phyloP scores from a whole-genome alignment of 176 grass and related monocot genomes.

The Tuctoria greenei region DNA sequence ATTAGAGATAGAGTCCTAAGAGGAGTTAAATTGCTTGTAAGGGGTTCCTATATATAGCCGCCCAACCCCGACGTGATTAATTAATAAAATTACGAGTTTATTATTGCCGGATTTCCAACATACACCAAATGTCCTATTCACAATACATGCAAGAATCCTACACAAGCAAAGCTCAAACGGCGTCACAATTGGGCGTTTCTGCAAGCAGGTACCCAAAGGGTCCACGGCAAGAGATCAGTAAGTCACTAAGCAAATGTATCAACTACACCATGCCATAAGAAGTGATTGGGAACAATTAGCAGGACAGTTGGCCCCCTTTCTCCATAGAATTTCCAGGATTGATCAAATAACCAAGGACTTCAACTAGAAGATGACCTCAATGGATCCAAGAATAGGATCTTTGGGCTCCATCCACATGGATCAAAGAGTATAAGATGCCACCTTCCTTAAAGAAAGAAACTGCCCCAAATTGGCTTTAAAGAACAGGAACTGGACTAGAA shows the following conservation, averaged over 20 bases:
- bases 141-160: constrained; percentile 24
- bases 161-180: constrained; percentile 23
- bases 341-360: not conserved
- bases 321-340: not conserved
- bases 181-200: not conserved
- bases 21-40: too few species aligned
- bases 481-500: not conserved
- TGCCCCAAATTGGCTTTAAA: not conserved
- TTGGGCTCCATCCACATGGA: constrained; percentile 22
- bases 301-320: constrained; percentile 17
- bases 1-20: too few species aligned
- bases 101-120: too few species aligned
- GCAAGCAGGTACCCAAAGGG: constrained; percentile 4
- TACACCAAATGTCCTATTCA: constrained; percentile 12
- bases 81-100: too few species aligned
- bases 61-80: too few species aligned
- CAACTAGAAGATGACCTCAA: not conserved
- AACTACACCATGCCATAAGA: constrained; percentile 1
- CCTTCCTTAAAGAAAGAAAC: constrained; percentile 18
- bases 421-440: constrained; percentile 24
- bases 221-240: not conserved
- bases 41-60: too few species aligned
- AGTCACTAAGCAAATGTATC: constrained; percentile 17
- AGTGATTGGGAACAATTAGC: not conserved
- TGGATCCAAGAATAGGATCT: constrained; percentile 4